Evolutionary conservation across 1,284 basidiomycete genomes (phyloP).

Genomic region (Cystobasidium pallidum): DNA sequence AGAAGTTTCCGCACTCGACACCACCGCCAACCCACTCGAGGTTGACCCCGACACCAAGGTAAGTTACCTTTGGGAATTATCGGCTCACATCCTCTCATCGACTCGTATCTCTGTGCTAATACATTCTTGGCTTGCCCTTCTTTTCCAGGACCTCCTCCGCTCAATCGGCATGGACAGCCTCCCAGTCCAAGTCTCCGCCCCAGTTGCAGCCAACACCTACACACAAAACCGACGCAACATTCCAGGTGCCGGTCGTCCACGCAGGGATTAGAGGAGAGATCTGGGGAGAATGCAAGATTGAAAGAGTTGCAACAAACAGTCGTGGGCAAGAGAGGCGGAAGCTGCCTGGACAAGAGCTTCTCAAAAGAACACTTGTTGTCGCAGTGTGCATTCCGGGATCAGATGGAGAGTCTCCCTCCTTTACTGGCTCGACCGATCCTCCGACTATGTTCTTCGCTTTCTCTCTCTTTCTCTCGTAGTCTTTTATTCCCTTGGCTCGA

Average conservation of each 20-base stretch:
- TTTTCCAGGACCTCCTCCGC: conserved; percentile 75
- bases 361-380: too few relatives aligned
- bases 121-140: too few relatives aligned
- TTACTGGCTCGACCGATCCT: too few relatives aligned
- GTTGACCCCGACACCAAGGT: conserved; percentile 91
- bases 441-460: not conserved
- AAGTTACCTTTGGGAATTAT: too few relatives aligned
- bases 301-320: too few relatives aligned
- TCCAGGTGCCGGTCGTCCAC: conserved; percentile 36
- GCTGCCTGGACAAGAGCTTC: too few relatives aligned
- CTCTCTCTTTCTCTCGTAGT: not conserved
- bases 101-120: too few relatives aligned
- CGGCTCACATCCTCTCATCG: too few relatives aligned
- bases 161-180: conserved; percentile 90
- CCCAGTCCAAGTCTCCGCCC: conserved; percentile 69
- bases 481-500: not conserved
- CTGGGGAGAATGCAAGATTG: too few relatives aligned
- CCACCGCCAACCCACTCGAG: conserved; percentile 70
- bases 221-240: conserved; percentile 18
- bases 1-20: conserved; percentile 91
- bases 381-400: too few relatives aligned
- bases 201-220: conserved; percentile 60
- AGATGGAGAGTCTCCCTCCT: too few relatives aligned
- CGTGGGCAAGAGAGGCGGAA: too few relatives aligned
- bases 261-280: conserved; percentile 23